phyloP scores from a whole-genome alignment of 306 rosid species.

The Prunus campanulata region DNA sequence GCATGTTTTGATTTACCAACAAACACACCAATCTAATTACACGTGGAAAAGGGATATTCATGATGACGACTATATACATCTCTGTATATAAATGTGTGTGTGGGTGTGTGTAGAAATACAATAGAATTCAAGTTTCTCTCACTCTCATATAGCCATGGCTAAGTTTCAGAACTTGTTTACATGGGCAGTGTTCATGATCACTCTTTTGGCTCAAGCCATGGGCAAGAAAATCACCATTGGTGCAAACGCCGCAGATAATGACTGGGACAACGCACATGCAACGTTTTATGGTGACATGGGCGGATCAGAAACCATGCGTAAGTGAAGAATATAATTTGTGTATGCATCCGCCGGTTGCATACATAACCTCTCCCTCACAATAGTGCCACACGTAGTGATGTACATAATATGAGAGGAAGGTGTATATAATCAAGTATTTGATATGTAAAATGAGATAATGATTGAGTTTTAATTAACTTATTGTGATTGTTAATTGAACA shows the following conservation, averaged over 20 bases:
- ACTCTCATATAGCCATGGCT: conserved; percentile 22
- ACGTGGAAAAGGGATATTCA: background rate
- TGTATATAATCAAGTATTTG: background rate
- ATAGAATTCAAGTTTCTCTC: background rate
- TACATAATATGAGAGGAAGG: background rate
- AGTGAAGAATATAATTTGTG: conserved; percentile 8
- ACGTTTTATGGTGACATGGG: conserved; percentile 65
- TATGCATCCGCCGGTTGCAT: background rate
- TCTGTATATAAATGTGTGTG: background rate
- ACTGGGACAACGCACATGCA: conserved; percentile 53
- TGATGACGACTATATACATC: background rate
- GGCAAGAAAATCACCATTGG: background rate
- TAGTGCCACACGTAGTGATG: background rate
- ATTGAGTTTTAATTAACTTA: too few species aligned
- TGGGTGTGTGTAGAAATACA: background rate
- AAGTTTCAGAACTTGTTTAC: conserved; percentile 10
- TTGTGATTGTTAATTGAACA: background rate
- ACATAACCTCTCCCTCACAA: background rate
- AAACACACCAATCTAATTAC: background rate
- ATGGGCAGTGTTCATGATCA: conserved; percentile 4
- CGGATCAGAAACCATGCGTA: conserved; percentile 69
- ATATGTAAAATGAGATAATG: too few species aligned
- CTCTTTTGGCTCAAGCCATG: conserved; percentile 16
- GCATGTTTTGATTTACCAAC: background rate
- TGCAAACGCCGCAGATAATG: background rate